phyloP scores from a whole-genome alignment of 257 asterid genomes.

The Solanum paucissectum region DNA sequence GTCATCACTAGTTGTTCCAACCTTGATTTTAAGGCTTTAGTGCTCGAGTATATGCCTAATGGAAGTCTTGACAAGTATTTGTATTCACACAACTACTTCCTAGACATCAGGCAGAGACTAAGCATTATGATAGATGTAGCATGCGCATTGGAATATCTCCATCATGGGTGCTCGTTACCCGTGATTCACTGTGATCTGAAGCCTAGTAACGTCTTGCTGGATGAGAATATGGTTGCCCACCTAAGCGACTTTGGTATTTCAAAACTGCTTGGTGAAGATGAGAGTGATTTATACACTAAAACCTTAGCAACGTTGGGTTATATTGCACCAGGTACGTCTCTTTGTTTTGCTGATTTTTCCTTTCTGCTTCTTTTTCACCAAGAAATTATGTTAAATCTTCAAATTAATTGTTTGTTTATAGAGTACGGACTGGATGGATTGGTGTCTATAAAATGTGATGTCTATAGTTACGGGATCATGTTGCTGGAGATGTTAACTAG shows the following conservation, averaged over 20 bases:
- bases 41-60: too few species aligned
- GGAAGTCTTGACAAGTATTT: too few species aligned
- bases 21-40: too few species aligned
- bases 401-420: background rate
- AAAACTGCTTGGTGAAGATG: background rate
- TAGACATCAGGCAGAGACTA: too few species aligned
- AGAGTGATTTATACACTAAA: background rate
- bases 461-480: too few species aligned
- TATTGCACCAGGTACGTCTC: background rate
- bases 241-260: background rate
- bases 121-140: too few species aligned
- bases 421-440: background rate
- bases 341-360: background rate
- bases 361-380: too few species aligned
- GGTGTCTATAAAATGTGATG: too few species aligned
- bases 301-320: background rate
- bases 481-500: too few species aligned
- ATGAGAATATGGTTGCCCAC: background rate
- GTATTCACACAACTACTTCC: too few species aligned
- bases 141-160: background rate
- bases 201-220: background rate
- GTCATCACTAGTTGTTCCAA: too few species aligned
- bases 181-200: background rate
- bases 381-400: background rate
- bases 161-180: fast-evolving